Conservation (phyloP, 768 basidiomycete genomes). For the Rhodosporidiobolus sp. region DNA sequence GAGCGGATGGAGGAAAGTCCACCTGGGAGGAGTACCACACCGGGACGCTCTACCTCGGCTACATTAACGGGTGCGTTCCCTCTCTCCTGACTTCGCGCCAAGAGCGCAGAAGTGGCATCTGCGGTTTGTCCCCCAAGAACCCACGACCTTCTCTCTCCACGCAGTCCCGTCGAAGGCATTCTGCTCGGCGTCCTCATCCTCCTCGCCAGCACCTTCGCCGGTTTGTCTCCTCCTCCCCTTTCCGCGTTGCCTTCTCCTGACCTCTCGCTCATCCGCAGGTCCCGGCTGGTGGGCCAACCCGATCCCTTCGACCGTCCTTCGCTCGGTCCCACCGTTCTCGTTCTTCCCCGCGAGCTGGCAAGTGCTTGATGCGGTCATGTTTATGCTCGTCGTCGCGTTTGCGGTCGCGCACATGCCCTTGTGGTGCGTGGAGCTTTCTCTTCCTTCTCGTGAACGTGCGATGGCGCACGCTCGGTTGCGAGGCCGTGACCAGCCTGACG, state of each 20-base stretch:
- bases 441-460: too few relatives aligned
- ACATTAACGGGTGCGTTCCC: conserved; percentile 23
- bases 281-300: conserved; percentile 22
- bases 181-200: conserved; percentile 23
- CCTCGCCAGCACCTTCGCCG: conserved; percentile 6
- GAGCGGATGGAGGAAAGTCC: neutral
- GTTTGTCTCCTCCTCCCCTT: neutral
- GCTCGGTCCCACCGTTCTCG: neutral
- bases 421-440: conserved; percentile 7
- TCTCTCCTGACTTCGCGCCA: too few relatives aligned
- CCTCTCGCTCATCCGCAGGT: conserved; percentile 5
- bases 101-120: too few relatives aligned
- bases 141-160: neutral
- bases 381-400: conserved; percentile 24
- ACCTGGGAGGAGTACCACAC: conserved; percentile 39
- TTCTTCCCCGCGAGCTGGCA: conserved; percentile 15
- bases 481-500: neutral
- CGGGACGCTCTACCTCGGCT: conserved; percentile 30
- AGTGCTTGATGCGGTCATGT: conserved; percentile 16
- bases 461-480: neutral
- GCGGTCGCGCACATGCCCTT: conserved; percentile 18
- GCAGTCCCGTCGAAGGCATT: conserved; percentile 28
- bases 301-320: neutral
- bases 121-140: neutral
- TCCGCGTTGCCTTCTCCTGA: neutral